These are phyloP conservation scores for Calonectria pseudoturangicola DNA, from an alignment of 2,329 filamentous ascomycete genomes.

Conservation along the genomic window DNA sequence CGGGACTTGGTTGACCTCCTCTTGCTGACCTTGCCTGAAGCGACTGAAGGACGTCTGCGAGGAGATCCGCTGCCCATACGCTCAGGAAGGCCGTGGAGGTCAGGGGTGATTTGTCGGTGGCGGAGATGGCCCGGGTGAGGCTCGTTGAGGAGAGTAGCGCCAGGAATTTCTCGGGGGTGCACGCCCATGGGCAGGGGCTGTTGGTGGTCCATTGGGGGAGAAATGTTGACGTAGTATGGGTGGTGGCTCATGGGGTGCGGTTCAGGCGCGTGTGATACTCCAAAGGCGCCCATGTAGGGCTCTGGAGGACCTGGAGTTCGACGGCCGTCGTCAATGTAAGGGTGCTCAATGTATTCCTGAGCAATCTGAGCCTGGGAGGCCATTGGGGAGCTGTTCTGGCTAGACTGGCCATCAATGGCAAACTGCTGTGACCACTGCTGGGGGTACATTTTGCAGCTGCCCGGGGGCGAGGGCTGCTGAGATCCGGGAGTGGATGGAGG, in stretches of 20 bases:
- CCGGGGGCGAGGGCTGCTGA: slow-evolving; percentile 70
- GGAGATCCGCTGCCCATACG: slow-evolving; percentile 55
- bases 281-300: slow-evolving; percentile 61
- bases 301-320: slow-evolving; percentile 61
- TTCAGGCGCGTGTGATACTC: slow-evolving; percentile 59
- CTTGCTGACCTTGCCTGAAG: slow-evolving; percentile 54
- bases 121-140: slow-evolving; percentile 49
- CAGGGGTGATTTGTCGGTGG: slow-evolving; percentile 53
- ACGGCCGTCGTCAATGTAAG: slow-evolving; percentile 63
- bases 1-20: slow-evolving; percentile 51
- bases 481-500: slow-evolving; percentile 60
- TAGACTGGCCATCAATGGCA: slow-evolving; percentile 63
- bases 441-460: slow-evolving; percentile 66
- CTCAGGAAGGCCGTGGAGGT: slow-evolving; percentile 44
- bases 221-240: slow-evolving; percentile 56
- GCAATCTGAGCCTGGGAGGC: slow-evolving; percentile 60
- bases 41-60: slow-evolving; percentile 52
- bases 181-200: slow-evolving; percentile 52
- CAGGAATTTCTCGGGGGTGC: slow-evolving; percentile 52
- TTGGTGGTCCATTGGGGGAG: slow-evolving; percentile 52
- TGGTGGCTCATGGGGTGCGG: slow-evolving; percentile 51
- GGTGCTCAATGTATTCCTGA: slow-evolving; percentile 58
- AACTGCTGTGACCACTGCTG: slow-evolving; percentile 63
- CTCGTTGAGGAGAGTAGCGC: slow-evolving; percentile 51
- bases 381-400: slow-evolving; percentile 68